Evolutionary conservation across 352 stramenopile genomes (phyloP).

Genomic region (Globisporangium ultimum): DNA sequence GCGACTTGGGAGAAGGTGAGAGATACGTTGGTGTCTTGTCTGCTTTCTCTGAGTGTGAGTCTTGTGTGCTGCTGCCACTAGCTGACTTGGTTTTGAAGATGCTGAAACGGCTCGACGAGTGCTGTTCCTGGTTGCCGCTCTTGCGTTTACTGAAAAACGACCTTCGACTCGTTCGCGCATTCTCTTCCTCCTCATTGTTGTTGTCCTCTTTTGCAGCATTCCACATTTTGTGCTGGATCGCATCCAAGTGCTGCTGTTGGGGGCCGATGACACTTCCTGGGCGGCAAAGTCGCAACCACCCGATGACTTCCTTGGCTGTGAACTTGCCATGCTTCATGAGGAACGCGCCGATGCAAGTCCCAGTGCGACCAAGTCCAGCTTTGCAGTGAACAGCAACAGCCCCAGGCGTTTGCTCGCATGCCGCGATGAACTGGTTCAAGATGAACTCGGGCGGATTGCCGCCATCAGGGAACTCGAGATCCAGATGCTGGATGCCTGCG

Average conservation of each 20-base stretch:
- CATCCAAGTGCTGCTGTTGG: constrained; percentile 96
- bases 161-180: no score
- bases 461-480: constrained; percentile 97
- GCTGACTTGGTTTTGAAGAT: no score
- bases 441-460: constrained; percentile 89
- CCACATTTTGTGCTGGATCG: constrained; percentile 90
- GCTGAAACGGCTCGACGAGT: no score
- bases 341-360: constrained; percentile 98
- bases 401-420: constrained; percentile 72
- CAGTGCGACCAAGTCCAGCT: constrained; percentile 94
- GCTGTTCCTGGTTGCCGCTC: no score
- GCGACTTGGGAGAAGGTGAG: background rate
- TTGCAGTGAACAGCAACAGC: constrained; percentile 98
- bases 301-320: constrained; percentile 94
- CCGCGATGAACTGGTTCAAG: constrained; percentile 81
- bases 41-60: no score
- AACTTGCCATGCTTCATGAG: constrained; percentile 98
- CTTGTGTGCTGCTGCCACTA: no score
- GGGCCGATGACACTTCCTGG: constrained; percentile 96
- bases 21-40: no score
- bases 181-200: no score
- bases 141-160: no score
- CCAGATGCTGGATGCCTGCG: constrained; percentile 92
- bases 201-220: no score
- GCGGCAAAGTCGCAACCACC: constrained; percentile 94